Conservation (phyloP, 257 asterid genomes). For the Echium plantagineum region DNA sequence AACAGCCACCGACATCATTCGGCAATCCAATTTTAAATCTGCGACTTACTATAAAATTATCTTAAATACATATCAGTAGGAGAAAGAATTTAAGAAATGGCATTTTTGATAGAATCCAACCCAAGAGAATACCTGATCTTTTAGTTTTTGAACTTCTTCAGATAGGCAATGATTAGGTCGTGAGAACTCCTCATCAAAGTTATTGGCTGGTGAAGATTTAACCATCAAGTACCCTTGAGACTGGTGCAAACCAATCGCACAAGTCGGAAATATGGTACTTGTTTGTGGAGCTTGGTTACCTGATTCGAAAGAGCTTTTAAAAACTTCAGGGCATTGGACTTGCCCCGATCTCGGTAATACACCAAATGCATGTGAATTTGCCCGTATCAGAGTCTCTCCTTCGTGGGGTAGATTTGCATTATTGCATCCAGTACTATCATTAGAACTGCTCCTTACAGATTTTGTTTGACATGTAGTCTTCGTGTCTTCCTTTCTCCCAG, state of each 20-base stretch:
- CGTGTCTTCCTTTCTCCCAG: constrained; percentile 19
- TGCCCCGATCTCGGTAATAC: constrained; percentile 36
- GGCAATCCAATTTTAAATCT: background rate
- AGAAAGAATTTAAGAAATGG: no score
- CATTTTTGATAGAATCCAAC: background rate
- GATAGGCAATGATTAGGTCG: constrained; percentile 17
- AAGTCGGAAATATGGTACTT: constrained; percentile 13
- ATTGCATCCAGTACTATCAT: constrained; percentile 13
- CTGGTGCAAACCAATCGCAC: constrained; percentile 14
- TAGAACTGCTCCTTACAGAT: constrained; percentile 12
- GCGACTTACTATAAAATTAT: background rate
- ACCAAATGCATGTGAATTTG: constrained; percentile 13
- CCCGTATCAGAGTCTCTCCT: constrained; percentile 11
- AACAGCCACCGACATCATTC: background rate
- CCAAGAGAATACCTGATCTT: constrained; percentile 23
- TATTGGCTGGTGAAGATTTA: constrained; percentile 6
- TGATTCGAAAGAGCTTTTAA: constrained; percentile 12
- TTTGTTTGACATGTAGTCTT: constrained; percentile 13
- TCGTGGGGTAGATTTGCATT: constrained; percentile 8
- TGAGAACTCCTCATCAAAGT: constrained; percentile 10
- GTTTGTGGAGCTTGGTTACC: constrained; percentile 1
- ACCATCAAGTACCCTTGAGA: constrained; percentile 6
- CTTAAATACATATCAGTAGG: background rate
- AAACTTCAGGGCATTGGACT: constrained; percentile 30
- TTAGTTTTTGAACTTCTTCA: constrained; percentile 28